Percentiles rank a stretch among this genome's conserved stretches.
phyloP scores from a whole-genome alignment of 177 flowering plant species.

The Vitis hybrid region DNA sequence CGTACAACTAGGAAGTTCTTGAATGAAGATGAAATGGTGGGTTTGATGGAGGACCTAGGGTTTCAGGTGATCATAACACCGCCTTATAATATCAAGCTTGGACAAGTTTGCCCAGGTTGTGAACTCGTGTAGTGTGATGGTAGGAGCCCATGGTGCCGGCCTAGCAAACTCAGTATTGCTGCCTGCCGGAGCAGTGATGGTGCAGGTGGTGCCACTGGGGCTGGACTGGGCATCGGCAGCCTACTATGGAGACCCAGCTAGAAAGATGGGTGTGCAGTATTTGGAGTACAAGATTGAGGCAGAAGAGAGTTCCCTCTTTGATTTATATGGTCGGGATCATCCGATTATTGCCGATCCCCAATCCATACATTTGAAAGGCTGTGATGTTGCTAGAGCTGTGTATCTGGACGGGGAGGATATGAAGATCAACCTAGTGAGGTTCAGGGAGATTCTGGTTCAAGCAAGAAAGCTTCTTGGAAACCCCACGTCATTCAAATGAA shows the following conservation, averaged over 20 bases:
- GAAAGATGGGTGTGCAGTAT: slow-evolving; percentile 32
- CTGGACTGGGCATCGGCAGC: slow-evolving; percentile 35
- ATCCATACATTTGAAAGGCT: slow-evolving; percentile 25
- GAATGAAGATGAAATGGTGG: slow-evolving; percentile 30
- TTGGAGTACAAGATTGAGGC: slow-evolving; percentile 40
- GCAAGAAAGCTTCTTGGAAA: slow-evolving; percentile 7
- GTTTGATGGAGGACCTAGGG: slow-evolving; percentile 27
- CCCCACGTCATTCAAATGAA: neutral
- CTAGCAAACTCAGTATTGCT: slow-evolving; percentile 39
- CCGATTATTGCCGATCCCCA: slow-evolving; percentile 29
- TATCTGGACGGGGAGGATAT: slow-evolving; percentile 49
- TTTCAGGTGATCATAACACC: slow-evolving; percentile 25
- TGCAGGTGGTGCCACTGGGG: slow-evolving; percentile 48
- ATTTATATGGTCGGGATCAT: slow-evolving; percentile 29
- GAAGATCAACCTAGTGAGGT: slow-evolving; percentile 31
- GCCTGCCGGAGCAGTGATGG: slow-evolving; percentile 38
- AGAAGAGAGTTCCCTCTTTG: slow-evolving; percentile 36
- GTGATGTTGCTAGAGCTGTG: slow-evolving; percentile 29
- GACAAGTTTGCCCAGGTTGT: slow-evolving; percentile 22
- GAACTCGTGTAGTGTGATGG: slow-evolving; percentile 35
- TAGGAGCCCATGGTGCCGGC: slow-evolving; percentile 63
- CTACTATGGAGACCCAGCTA: slow-evolving; percentile 30
- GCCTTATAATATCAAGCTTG: slow-evolving; percentile 22
- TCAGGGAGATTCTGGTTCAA: slow-evolving; percentile 31
- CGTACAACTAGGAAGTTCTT: slow-evolving; percentile 24